Conservation (phyloP, 768 basidiomycete species). For the Paxillus ammoniavirescens region DNA sequence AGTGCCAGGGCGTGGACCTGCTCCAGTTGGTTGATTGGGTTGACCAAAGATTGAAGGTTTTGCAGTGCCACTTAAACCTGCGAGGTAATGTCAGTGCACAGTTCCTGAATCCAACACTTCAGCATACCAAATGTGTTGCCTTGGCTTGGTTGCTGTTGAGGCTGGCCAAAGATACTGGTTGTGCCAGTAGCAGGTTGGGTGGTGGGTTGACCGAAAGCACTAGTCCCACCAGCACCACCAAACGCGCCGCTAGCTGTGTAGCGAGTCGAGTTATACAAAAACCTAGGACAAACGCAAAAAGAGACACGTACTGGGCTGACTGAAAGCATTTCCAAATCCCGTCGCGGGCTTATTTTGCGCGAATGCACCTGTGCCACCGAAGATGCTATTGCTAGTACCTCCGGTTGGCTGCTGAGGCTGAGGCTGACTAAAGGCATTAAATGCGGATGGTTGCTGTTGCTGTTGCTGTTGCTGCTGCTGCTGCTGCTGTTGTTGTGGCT, state of each 20-base stretch:
- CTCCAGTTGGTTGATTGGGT: slow-evolving; percentile 37
- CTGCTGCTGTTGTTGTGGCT: slow-evolving; percentile 19
- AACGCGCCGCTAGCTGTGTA: slow-evolving; percentile 22
- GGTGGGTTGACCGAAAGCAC: slow-evolving; percentile 28
- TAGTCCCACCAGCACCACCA: slow-evolving; percentile 18
- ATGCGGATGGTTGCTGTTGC: slow-evolving; percentile 37
- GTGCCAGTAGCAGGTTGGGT: slow-evolving; percentile 21
- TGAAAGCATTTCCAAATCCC: slow-evolving; percentile 27
- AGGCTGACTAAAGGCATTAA: slow-evolving; percentile 52
- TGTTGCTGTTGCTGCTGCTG: slow-evolving; percentile 20
- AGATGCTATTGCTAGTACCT: slow-evolving; percentile 30
- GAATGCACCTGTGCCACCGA: slow-evolving; percentile 32
- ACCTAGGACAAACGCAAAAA: not conserved
- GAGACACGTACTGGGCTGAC: slow-evolving; percentile 21
- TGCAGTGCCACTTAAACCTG: slow-evolving; percentile 33
- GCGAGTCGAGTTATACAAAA: not conserved
- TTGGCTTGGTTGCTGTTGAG: slow-evolving; percentile 34
- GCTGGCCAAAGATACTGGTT: slow-evolving; percentile 34
- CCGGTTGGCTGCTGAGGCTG: slow-evolving; percentile 37
- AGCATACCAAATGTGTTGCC: slow-evolving; percentile 41
- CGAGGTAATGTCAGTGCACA: not conserved
- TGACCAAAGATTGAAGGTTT: slow-evolving; percentile 54
- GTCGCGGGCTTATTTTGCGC: slow-evolving; percentile 33
- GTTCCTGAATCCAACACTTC: slow-evolving; percentile 18
- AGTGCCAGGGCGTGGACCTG: slow-evolving; percentile 37